These are phyloP conservation scores for Daedaleopsis nitida DNA, from an alignment of 768 basidiomycete genomes.

Conservation along the genomic window DNA sequence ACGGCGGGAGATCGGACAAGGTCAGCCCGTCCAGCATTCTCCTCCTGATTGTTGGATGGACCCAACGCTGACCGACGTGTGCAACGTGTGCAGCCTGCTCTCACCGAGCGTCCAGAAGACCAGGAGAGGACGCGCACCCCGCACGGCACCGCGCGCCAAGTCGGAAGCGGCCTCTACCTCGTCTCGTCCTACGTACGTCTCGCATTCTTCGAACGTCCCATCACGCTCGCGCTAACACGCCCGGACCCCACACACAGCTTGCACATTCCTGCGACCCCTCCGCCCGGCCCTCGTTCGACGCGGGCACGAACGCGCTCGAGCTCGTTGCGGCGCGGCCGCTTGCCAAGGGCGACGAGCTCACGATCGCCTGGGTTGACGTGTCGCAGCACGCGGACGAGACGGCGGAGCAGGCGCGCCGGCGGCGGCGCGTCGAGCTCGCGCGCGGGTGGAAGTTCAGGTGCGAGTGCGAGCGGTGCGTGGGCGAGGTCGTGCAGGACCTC, in stretches of 20 bases:
- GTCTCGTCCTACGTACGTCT: conserved; percentile 69
- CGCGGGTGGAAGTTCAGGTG: conserved; percentile 86
- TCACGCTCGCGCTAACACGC: no score
- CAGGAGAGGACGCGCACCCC: conserved; percentile 77
- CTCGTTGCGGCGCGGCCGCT: conserved; percentile 68
- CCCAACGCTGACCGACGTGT: neutral
- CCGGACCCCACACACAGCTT: conserved; percentile 43
- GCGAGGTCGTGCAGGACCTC: conserved; percentile 41
- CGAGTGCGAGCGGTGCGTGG: conserved; percentile 62
- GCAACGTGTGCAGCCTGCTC: conserved; percentile 45
- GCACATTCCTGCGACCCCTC: conserved; percentile 76
- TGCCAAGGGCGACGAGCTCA: conserved; percentile 75
- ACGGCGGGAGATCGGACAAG: conserved; percentile 69
- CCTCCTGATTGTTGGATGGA: neutral
- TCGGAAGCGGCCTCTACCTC: conserved; percentile 75
- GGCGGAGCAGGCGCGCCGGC: conserved; percentile 54
- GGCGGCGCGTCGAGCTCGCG: conserved; percentile 72
- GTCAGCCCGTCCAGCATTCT: conserved; percentile 42
- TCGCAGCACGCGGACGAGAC: conserved; percentile 56
- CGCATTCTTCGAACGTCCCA: neutral
- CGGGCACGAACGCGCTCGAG: conserved; percentile 68
- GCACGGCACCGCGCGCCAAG: conserved; percentile 70
- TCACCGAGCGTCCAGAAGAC: conserved; percentile 63
- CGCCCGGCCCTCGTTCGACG: conserved; percentile 62
- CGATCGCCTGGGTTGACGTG: conserved; percentile 76